Evolutionary conservation across 1,284 basidiomycete species (phyloP), one percentile per base, ranked within the genome.

Genomic region (Anthracocystis setariae): DNA sequence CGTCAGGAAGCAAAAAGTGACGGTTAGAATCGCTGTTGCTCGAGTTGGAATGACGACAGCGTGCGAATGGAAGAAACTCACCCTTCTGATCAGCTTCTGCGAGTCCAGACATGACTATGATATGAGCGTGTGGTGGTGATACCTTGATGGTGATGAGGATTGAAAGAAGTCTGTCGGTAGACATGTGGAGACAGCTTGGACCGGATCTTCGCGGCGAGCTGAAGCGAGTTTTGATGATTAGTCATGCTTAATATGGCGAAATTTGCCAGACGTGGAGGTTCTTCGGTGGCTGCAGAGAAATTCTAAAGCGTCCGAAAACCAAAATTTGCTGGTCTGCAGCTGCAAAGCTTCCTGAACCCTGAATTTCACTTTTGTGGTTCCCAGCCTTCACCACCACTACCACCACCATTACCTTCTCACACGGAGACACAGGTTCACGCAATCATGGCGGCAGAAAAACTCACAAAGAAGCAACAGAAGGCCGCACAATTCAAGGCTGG

Each of bases 401-500:
- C n/a, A n/a, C n/a, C n/a, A n/a, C n/a, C 25, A 33, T 25, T 7
- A 8, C 24, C 24, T 25, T 25, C 18, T 7, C 23, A 20, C 8
- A 29, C 10, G n/a, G n/a, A n/a, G n/a, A n/a, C n/a, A 10, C 46
- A 45, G 10, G 5, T 12, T 7, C 12, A 7, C 29, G 29, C 29
- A 29, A 29, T 12, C 5, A 71, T 71, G 68, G 49, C 53, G 23
- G 61, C 47, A 37, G 39, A 39, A 23, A 73, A 69, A 37, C 60
- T 73, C 45, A 78, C 78, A 21, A 80, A 80, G 57, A 74, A 76
- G 46, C 74, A 79, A 59, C 71, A 74, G 21, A 79, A 79, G 46
- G 73, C 76, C 8, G 73, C 64, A 0, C 55, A 63, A 17, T 79
- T 78, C 63, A 76, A 71, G 33, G 60, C 62, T 9, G 50, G 46